Evolutionary conservation across 805 yeast genomes (phyloP), one percentile per base, ranked within the genome.

Genomic region (Candida germanica): DNA sequence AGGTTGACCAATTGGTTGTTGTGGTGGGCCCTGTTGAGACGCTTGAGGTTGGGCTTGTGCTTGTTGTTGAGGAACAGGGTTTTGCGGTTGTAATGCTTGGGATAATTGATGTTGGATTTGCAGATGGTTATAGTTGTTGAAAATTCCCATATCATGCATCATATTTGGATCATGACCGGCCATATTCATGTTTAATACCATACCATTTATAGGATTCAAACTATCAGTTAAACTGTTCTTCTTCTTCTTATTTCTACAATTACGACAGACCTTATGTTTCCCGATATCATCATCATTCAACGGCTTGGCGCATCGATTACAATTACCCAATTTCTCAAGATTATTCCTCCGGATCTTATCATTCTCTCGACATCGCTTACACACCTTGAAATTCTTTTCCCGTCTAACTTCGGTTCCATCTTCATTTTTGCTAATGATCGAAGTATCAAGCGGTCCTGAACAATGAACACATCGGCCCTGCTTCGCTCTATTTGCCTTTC

Each of bases 381-480:
- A 80, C n/a, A 80, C 86, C 50, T 79, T 80, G 56, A 62, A 80
- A 35, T 64, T 66, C 26, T 54, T 49, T 24, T 53, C 55, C 38
- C 50, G 51, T 21, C 32, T 35, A 3, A 14, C 17, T 15, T 11
- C 20, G 39, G 48, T 35, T 13, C 35, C 42, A 34, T 35, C 38
- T 2, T 41, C 46, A 29, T 48, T 48, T 8, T 47, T 51, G 11
- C 59, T 51, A 20, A 63, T 55, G 19, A 66, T 62, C 36, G 64
- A 60, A 1, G 71, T 62, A 37, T 65, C 69, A 5, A 68, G 53
- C 6, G 80, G 78, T 2, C 84, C 83, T 1, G 79, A 66, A 43
- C 87, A 80, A 50, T 80, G 86, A 11, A 80, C 83, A 58, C 87
- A 80, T 47, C 71, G 72, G 1, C 87, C 86, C 44, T 69, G 72